Percentiles rank a stretch among this genome's conserved stretches.
Conservation (phyloP, 805 yeast species). For the Clavispora phyllophila region DNA sequence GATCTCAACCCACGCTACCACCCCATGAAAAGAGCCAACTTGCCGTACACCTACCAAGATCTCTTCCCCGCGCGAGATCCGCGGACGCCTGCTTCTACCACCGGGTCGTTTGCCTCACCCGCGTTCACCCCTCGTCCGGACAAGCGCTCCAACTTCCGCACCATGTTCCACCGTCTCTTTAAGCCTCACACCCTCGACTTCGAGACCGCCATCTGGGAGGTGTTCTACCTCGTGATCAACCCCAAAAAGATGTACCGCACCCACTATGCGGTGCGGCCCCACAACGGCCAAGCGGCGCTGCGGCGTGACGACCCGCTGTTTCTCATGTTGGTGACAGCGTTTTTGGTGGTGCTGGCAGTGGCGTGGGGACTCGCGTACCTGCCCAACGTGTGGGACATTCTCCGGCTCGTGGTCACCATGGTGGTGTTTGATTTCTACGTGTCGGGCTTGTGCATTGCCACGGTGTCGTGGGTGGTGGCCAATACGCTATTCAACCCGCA, state of each 20-base stretch:
- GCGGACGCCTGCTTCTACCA: constrained; percentile 10
- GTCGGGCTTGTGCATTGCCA: constrained; percentile 64
- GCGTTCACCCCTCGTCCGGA: constrained; percentile 11
- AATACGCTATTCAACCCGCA: constrained; percentile 52
- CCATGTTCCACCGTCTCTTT: constrained; percentile 35
- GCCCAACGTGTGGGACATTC: constrained; percentile 53
- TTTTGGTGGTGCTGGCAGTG: constrained; percentile 68
- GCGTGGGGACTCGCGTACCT: constrained; percentile 89
- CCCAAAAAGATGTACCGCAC: constrained; percentile 82
- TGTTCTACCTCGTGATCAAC: constrained; percentile 61
- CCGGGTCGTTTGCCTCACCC: constrained; percentile 9
- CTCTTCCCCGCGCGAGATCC: constrained; percentile 28
- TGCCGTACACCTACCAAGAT: constrained; percentile 41
- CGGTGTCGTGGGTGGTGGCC: constrained; percentile 68
- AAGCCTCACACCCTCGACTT: constrained; percentile 82
- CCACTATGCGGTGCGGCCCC: constrained; percentile 70
- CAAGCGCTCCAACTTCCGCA: constrained; percentile 16
- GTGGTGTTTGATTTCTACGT: constrained; percentile 77
- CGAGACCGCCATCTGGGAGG: constrained; percentile 92
- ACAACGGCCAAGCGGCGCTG: constrained; percentile 60
- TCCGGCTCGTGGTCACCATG: constrained; percentile 73
- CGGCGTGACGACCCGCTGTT: constrained; percentile 92
- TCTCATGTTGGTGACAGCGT: constrained; percentile 61
- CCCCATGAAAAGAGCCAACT: constrained; percentile 26
- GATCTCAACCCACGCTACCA: background rate